Evolutionary conservation across 129 eudicot genomes (phyloP).

Genomic region (Artemisia argyi): DNA sequence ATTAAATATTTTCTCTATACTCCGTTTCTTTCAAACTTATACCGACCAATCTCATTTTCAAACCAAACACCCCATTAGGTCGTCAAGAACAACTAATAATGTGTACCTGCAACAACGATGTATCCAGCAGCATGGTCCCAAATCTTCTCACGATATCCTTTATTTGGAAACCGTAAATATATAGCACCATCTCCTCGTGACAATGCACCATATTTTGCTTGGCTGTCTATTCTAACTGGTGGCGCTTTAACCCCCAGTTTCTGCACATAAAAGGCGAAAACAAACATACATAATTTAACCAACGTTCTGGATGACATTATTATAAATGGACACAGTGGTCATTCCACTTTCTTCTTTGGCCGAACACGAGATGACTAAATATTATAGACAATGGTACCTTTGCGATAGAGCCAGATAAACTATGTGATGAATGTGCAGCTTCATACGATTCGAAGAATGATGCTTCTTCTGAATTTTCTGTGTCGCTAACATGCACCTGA

Average conservation of each 20-base stretch:
- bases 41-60: not conserved
- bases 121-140: slow-evolving; percentile 99
- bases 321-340: not conserved
- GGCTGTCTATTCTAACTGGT: slow-evolving; percentile 97
- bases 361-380: not conserved
- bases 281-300: not conserved
- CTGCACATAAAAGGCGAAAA: slow-evolving; percentile 32
- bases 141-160: slow-evolving; percentile 95
- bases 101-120: slow-evolving; percentile 82
- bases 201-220: slow-evolving; percentile 94
- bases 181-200: slow-evolving; percentile 97
- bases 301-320: not conserved
- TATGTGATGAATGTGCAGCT: slow-evolving; percentile 88
- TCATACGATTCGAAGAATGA: slow-evolving; percentile 93
- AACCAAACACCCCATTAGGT: not conserved
- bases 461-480: slow-evolving; percentile 89
- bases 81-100: not conserved
- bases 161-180: slow-evolving; percentile 85
- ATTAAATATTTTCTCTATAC: too few relatives aligned
- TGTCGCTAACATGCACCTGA: slow-evolving; percentile 82
- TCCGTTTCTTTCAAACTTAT: too few relatives aligned
- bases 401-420: slow-evolving; percentile 79
- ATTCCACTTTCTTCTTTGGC: slow-evolving; percentile 5
- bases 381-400: slow-evolving; percentile 36
- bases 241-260: slow-evolving; percentile 94